A percentile compares a stretch with the other conserved stretches of the same genome.
Evolutionary conservation across 1,139 yeast species (phyloP).

Genomic region (Nakaseomyces delphensis): DNA sequence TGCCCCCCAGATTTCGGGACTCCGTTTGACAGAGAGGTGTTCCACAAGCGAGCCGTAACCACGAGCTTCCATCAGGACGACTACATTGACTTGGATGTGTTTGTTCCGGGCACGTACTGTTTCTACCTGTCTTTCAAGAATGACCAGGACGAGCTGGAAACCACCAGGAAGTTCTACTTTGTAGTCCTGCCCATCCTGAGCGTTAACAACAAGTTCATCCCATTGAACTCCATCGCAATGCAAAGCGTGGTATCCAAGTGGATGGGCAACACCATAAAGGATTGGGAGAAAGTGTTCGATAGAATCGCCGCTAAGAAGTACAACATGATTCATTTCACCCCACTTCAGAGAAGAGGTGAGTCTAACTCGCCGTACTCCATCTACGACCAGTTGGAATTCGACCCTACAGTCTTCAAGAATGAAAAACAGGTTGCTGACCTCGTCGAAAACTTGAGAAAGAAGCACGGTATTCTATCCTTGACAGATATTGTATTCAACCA

Average conservation of each 20-base stretch:
- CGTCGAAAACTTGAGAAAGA: constrained; percentile 42
- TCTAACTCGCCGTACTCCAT: constrained; percentile 91
- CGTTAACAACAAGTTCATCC: constrained; percentile 48
- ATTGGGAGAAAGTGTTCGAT: constrained; percentile 62
- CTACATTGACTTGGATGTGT: constrained; percentile 51
- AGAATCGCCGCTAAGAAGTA: constrained; percentile 67
- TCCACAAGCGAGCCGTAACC: constrained; percentile 40
- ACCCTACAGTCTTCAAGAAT: constrained; percentile 50
- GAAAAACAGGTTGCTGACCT: constrained; percentile 41
- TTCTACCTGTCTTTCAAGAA: constrained; percentile 50
- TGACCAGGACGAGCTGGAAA: constrained; percentile 30
- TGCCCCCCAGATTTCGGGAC: constrained; percentile 43
- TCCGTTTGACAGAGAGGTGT: constrained; percentile 49
- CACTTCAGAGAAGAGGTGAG: constrained; percentile 78
- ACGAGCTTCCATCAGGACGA: constrained; percentile 54
- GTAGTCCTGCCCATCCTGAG: constrained; percentile 72
- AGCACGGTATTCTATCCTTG: constrained; percentile 60
- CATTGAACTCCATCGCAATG: constrained; percentile 72
- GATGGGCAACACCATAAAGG: constrained; percentile 52
- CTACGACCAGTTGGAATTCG: constrained; percentile 74
- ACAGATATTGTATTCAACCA: constrained; percentile 94
- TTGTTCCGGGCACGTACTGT: constrained; percentile 71
- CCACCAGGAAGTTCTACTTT: constrained; percentile 59
- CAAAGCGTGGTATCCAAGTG: constrained; percentile 87
- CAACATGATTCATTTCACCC: constrained; percentile 94